phyloP scores from a whole-genome alignment of 352 stramenopile species.

The Phytopythium litorale region DNA sequence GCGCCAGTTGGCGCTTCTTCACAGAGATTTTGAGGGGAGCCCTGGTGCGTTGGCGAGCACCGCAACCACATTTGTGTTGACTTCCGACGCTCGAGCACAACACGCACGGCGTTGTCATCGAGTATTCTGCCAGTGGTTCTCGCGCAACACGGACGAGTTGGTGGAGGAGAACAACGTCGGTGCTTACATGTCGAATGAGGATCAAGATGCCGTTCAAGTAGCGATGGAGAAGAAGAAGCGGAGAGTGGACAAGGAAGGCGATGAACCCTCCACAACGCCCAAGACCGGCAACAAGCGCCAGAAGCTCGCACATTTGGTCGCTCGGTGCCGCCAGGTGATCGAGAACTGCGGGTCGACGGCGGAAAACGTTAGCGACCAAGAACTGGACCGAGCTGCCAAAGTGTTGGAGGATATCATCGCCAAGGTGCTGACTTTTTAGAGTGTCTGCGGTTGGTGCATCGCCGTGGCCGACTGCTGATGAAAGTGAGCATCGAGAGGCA shows the following conservation, averaged over 20 bases:
- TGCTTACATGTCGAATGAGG: background rate
- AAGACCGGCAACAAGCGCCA: slow-evolving; percentile 8
- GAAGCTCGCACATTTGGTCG: slow-evolving; percentile 12
- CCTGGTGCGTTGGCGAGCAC: background rate
- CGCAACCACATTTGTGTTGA: background rate
- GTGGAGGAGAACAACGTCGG: background rate
- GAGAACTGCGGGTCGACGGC: slow-evolving; percentile 19
- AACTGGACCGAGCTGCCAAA: slow-evolving; percentile 43
- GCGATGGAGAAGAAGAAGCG: background rate
- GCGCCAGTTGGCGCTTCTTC: background rate
- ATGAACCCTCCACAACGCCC: background rate
- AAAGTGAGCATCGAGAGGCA: too few species aligned
- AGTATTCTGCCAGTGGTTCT: background rate
- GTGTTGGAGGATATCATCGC: slow-evolving; percentile 43
- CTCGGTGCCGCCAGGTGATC: slow-evolving; percentile 39
- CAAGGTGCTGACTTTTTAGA: slow-evolving; percentile 20
- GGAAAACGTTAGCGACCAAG: slow-evolving; percentile 30
- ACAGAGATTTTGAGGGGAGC: background rate
- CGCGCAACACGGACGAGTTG: background rate
- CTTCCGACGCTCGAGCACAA: background rate
- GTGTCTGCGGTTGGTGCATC: background rate
- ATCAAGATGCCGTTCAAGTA: background rate
- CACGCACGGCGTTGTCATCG: background rate
- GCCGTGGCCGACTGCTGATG: background rate
- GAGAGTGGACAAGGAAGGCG: background rate